Conservation (phyloP, 257 asterid species). For the Solanum dulcamara region DNA sequence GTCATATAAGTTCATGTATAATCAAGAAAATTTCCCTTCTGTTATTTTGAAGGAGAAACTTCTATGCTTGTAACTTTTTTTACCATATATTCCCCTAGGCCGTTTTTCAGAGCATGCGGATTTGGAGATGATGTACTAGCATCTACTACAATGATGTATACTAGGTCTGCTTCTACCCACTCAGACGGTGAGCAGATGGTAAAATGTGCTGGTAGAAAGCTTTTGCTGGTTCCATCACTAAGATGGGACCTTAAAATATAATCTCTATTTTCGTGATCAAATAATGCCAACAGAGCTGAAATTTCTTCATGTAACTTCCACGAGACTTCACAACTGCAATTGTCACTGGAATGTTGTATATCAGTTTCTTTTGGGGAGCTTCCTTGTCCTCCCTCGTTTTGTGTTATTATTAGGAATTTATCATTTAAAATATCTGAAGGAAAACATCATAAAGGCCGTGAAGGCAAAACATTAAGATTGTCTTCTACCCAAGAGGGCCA, state of each 20-base stretch:
- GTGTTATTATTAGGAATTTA: neutral
- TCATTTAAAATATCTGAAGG: neutral
- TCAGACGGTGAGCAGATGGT: constrained; percentile 19
- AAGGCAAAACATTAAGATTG: neutral
- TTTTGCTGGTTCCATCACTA: constrained; percentile 38
- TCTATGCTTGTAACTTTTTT: neutral
- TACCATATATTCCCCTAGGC: constrained; percentile 22
- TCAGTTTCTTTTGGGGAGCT: neutral
- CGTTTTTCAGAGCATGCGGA: constrained; percentile 59
- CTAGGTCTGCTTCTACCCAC: constrained; percentile 17
- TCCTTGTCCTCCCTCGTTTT: neutral
- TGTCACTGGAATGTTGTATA: neutral
- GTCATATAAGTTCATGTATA: neutral
- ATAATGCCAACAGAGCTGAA: neutral
- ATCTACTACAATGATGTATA: constrained; percentile 83
- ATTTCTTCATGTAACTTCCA: neutral
- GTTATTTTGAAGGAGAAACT: neutral
- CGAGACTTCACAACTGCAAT: neutral
- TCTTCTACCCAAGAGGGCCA: neutral
- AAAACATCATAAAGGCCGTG: neutral
- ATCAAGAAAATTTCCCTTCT: neutral
- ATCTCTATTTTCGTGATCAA: neutral
- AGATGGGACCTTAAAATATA: constrained; percentile 8
- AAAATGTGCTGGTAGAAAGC: constrained; percentile 53
- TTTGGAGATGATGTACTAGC: constrained; percentile 60